Evolutionary conservation across 1,284 basidiomycete genomes (phyloP), one percentile per base, ranked within the genome.

Genomic region (Ustilago nuda): DNA sequence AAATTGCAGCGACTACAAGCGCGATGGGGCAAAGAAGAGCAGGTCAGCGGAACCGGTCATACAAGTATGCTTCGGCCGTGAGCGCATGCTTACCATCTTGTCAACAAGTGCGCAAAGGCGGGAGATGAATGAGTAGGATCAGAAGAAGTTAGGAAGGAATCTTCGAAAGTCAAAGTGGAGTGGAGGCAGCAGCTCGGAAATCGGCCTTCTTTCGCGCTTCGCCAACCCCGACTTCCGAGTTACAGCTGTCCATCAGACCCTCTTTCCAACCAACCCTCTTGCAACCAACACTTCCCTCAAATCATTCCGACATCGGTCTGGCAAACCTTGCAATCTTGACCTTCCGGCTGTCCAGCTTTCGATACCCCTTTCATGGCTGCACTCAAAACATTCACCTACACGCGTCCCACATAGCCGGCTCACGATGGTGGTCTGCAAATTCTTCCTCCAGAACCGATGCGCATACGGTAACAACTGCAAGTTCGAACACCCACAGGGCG

Each of bases 381-480:
- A 19, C n/a, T 45, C 41, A 19, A 8, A 8, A 45, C 41, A 15
- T 8, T 48, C 19, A 30, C 17, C 19, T 9, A 9, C 9, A 19
- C 23, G 8, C 45, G 17, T 48, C n/a, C 2, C 23, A n/a, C 53
- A 54, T 23, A 54, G 53, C 32, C 39, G 36, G 7, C 39, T 19
- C 43, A 65, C 15, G 27, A 78, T 78, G 76, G 69, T 71, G 15
- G 72, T 78, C n/a, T 78, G 76, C 72, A 78, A 69, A 60, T 78
- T 74, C 68, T 78, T 78, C 60, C 65, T 71, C 4, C 76, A 78
- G 57, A 67, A 71, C 56, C 17, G 76, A 51, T 78, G 76, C 58
- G 76, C 76, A 2, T 78, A 74, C 63, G 76, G 76, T 45, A 72
- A 78, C 72, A 78, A 78, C 41, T 78, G 76, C 72, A 78, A 78